Percentiles rank a stretch among this genome's conserved stretches.
phyloP scores from a whole-genome alignment of 2,329 filamentous ascomycete genomes.

The Albophoma yamanashiensis region DNA sequence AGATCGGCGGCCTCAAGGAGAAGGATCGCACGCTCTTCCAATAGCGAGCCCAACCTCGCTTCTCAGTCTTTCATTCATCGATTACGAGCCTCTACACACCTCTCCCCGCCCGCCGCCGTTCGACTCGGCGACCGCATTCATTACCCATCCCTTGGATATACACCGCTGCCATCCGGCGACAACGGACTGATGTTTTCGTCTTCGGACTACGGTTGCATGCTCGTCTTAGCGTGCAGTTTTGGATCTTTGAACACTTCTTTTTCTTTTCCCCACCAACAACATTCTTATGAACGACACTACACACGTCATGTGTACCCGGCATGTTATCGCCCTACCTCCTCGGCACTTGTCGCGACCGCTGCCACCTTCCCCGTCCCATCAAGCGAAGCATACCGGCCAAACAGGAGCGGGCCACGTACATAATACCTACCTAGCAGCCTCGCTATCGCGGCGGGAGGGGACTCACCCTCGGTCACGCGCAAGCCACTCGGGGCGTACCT shows the following conservation, averaged over 20 bases:
- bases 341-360: not conserved
- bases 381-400: no score
- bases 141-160: not conserved
- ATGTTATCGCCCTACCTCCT: constrained; percentile 7
- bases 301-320: constrained; percentile 18
- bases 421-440: not conserved
- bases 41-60: constrained; percentile 11
- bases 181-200: not conserved
- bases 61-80: not conserved
- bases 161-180: not conserved
- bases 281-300: constrained; percentile 1
- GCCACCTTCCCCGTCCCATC: not conserved
- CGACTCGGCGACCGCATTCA: not conserved
- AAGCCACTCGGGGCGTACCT: not conserved
- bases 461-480: not conserved
- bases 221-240: not conserved
- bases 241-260: constrained; percentile 1
- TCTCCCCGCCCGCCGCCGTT: not conserved
- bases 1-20: constrained; percentile 90
- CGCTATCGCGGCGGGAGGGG: not conserved
- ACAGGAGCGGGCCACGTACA: not conserved
- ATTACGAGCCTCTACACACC: not conserved
- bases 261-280: not conserved
- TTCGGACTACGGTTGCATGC: not conserved
- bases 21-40: constrained; percentile 47